Base-by-base conservation (phyloP, 768 basidiomycete genomes). In the Baorangia bicolor region DNA sequence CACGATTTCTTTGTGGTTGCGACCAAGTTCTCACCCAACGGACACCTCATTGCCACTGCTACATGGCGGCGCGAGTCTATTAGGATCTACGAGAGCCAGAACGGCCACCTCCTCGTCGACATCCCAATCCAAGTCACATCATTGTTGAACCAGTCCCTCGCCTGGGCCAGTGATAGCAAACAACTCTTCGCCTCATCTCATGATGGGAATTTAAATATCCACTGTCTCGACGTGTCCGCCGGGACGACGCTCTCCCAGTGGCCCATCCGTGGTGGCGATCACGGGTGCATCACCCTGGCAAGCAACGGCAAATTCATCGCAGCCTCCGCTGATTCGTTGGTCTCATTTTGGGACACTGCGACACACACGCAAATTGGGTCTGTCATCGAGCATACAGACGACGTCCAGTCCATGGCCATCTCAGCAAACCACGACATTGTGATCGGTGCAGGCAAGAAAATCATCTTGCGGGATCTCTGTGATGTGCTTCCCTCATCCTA, bases 261-360 rank as follows among this genome's bases (percentile, higher is more conserved):
- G 58, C 2, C 7, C 5, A 44, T 34, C 5, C 35, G 31, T 3
- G 18, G 8, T 5, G 18, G 25, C 1, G 0, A 30, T 9, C 46
- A 40, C 10, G 21, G 0, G 9, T 42, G 37, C 28, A 45, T 59
- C 5, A 5, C 46, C 25, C 16, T 59, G 5, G 41, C 50, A 5
- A 39, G 13, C 21, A 30, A 45, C 9, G 47, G 42, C 21, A 21
- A 10, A 4, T 51, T 47, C 35, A 34, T 59, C n/a, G 57, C 46
- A 16, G 46, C 28, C 21, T 33, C 40, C 5, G 31, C n/a, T 0
- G 3, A 12, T 1, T 38, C 51, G 0, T 56, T 46, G 8, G 38
- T 61, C 16, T 61, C 60, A 1, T 51, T 60, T 21, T 60, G 58
- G 58, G 31, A 55, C 39, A n/a, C 23, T 1, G 33, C 4, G 0